phyloP scores from a whole-genome alignment of 2,329 filamentous ascomycete genomes.

The Fusarium sacchari region DNA sequence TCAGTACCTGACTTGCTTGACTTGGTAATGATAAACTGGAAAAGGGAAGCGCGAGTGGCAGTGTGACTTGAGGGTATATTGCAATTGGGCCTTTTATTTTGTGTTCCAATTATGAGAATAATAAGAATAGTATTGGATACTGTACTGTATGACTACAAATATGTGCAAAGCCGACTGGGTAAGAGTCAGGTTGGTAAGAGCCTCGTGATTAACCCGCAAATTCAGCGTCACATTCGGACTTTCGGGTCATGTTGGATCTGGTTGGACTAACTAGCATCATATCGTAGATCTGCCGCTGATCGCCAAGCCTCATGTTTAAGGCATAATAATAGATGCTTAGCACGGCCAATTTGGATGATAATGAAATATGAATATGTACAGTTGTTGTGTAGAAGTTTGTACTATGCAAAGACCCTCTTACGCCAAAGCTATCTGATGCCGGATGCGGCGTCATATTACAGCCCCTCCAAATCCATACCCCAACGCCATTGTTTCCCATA shows the following conservation, averaged over 20 bases:
- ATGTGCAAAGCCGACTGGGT: not conserved
- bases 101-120: not conserved
- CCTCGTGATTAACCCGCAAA: conserved; percentile 30
- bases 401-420: not conserved
- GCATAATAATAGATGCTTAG: not conserved
- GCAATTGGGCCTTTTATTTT: not conserved
- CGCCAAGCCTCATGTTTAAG: conserved; percentile 14
- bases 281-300: conserved; percentile 35
- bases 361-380: not conserved
- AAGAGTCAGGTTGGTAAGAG: not conserved
- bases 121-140: not conserved
- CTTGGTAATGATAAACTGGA: conserved; percentile 16
- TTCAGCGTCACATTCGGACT: conserved; percentile 22
- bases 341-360: not conserved
- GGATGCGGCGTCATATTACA: conserved; percentile 22
- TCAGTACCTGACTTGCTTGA: not conserved
- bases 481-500: conserved; percentile 32
- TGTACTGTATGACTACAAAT: conserved; percentile 13
- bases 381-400: not conserved
- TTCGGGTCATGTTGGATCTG: conserved; percentile 21
- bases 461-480: conserved; percentile 1
- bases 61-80: conserved; percentile 6
- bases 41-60: conserved; percentile 5
- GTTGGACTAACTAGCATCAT: not conserved
- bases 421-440: conserved; percentile 18